Evolutionary conservation across 2,329 filamentous ascomycete species (phyloP), one percentile per base, ranked within the genome.

Genomic region (Penicillium sp.): DNA sequence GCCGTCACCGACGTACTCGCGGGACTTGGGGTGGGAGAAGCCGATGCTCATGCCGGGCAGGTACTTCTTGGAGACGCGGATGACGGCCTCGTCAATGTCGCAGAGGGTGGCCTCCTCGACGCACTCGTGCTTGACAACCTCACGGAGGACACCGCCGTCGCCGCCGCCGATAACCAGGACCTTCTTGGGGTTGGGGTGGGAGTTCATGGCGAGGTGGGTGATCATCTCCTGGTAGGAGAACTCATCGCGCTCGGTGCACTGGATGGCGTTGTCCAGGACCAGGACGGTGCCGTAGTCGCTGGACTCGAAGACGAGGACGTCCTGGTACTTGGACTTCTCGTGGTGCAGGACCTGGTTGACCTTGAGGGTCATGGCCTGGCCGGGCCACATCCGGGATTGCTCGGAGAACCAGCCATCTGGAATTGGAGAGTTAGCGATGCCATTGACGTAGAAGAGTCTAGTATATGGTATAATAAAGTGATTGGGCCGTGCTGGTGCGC

Each of bases 151-250:
- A 82, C 95, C 95, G 64, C 95, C 95, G 78, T 99, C 95, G 78
- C 95, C 95, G 74, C 95, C 95, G 69, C 95, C 95, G 75, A 99
- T 98, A 79, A 99, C 95, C 61, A 99, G 89, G 58, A 99, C 95
- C 83, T 93, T 96, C 88, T 98, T 95, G 77, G 95, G 95, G 85
- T 96, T 89, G 72, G 95, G 95, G 88, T 99, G 95, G 58, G 94
- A 92, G 88, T 96, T 95, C 90, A 99, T 92, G 82, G 93, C 95
- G 71, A 99, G 87, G 83, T 99, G 93, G 72, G 94, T 93, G 82
- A 99, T 99, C 95, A 99, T 99, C 88, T 99, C 95, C 86, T 99
- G 95, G 88, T 97, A 97, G 73, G 93, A 92, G 86, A 98, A 99
- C 85, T 99, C 95, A 78, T 99, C 93, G 70, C 94, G 90, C 88